Evolutionary conservation across 2,329 filamentous ascomycete species (phyloP), one percentile per base, ranked within the genome.

Genomic region (Fusarium sp.): DNA sequence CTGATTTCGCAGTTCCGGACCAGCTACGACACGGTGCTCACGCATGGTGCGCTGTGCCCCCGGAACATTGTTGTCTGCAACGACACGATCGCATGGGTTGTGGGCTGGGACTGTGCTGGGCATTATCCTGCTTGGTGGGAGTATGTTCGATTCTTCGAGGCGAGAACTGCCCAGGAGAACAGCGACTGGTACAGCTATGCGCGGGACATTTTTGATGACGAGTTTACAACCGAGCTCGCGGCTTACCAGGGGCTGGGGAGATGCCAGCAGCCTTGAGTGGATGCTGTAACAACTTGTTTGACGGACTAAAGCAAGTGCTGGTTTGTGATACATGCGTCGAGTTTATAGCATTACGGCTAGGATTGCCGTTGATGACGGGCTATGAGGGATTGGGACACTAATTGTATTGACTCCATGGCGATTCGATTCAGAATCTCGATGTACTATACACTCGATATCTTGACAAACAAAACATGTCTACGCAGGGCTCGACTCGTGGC

Each of bases 81-180:
- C 11, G 66, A 60, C 20, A 65, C 64, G 24, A 75, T 82, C 38
- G 65, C 66, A 10, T 73, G 71, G 58, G 75, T 81, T 44, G 58
- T 78, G 8, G 79, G 80, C 16, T 81, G 80, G 80, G 79, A 80
- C 53, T 79, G 71, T 33, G 77, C 79, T 6, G 80, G 80, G 20
- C 76, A 73, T 68, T 82, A 81, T 67, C 80, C 80, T 1, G 71
- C 71, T 17, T 82, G 80, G 80, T 81, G 80, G 80, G 80, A 82
- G 9, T 82, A 81, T 53, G 79, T 73, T 64, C 80, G 80, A 49
- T 82, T 82, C 62, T 81, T 81, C 40, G 80, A 82, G 59, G 74
- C 79, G 8, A 71, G 69, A 20, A 80, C 79, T 36, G n/a, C 62
- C 2, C 46, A 68, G 10, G 61, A 67, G 29, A 81, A 80, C 51